These are phyloP conservation scores for Phanerochaete sordida DNA, from an alignment of 768 basidiomycete genomes.

Conservation along the genomic window DNA sequence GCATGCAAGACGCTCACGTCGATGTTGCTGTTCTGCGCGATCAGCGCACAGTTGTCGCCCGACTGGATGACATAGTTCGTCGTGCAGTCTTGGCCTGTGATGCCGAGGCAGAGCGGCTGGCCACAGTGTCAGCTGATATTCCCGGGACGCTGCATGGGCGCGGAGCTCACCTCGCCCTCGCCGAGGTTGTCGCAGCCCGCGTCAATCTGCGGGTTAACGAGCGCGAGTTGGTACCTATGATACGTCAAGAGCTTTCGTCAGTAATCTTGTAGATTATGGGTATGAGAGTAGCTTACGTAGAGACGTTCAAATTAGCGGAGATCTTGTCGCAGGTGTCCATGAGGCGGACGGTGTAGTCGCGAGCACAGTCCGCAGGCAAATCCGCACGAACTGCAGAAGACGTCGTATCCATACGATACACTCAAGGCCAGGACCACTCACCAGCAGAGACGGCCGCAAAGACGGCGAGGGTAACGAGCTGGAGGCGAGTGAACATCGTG, in stretches of 20 bases:
- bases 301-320: conserved; percentile 41
- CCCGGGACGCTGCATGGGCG: neutral
- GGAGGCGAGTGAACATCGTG: neutral
- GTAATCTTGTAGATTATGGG: neutral
- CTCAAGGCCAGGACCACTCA: neutral
- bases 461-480: neutral
- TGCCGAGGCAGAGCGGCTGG: conserved; percentile 54
- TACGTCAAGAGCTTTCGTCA: neutral
- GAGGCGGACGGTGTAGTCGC: conserved; percentile 44
- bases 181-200: conserved; percentile 53
- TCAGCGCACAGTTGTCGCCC: conserved; percentile 47
- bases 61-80: conserved; percentile 43
- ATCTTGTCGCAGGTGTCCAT: conserved; percentile 58
- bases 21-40: conserved; percentile 40
- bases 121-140: neutral
- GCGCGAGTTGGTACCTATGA: conserved; percentile 53
- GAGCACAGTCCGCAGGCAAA: conserved; percentile 35
- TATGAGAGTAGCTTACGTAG: conserved; percentile 34
- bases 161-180: conserved; percentile 40
- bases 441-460: neutral
- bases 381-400: neutral
- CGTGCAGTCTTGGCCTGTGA: conserved; percentile 51
- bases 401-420: neutral
- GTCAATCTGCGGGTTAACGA: conserved; percentile 50
- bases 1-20: conserved; percentile 41